Evolutionary conservation across 495 filamentous ascomycete species (phyloP), one percentile per base, ranked within the genome.

Genomic region (Podospora pseudopauciseta): DNA sequence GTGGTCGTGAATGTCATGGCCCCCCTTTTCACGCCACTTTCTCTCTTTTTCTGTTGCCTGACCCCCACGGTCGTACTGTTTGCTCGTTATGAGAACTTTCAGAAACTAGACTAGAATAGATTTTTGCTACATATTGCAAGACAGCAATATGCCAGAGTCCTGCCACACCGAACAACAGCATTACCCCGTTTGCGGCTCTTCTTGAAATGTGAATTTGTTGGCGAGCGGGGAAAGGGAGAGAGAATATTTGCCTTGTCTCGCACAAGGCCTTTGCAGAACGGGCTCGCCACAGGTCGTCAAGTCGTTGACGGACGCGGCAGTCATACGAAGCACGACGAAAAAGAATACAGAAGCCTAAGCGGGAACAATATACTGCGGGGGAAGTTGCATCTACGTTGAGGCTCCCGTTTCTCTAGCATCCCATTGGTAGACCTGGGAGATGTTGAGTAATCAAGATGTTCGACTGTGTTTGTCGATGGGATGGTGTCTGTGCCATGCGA

Each of bases 401-500:
- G 55, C 55, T 58, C 55, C 55, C 55, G 23, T 19, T 58, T 58
- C 55, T 58, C 55, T 20, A 20, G n/a, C n/a, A 58, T 26, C 23
- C 23, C 5, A 58, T 58, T 58, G n/a, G 55, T n/a, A 19, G 55
- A 58, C n/a, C n/a, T 26, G 0, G 55, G 18, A 58, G 23, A 58
- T 49, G 39, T 49, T 11, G 5, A 49, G 39, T 49, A 49, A 49
- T 16, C 1, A 49, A 49, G 9, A 49, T 11, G 39, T 49, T n/a
- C 55, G 23, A 20, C 5, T 9, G 23, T 26, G 55, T 58, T 20
- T 58, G n/a, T 19, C 11, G n/a, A 26, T 58, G 13, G 18, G n/a
- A 58, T 58, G 23, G 55, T 58, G 55, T 58, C 18, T 7, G n/a
- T 58, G 55, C n/a, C 55, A n/a, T 58, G 55, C n/a, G n/a, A 20